These are phyloP conservation scores for Ophiostoma ips DNA, from an alignment of 2,329 filamentous ascomycete genomes.

Conservation along the genomic window DNA sequence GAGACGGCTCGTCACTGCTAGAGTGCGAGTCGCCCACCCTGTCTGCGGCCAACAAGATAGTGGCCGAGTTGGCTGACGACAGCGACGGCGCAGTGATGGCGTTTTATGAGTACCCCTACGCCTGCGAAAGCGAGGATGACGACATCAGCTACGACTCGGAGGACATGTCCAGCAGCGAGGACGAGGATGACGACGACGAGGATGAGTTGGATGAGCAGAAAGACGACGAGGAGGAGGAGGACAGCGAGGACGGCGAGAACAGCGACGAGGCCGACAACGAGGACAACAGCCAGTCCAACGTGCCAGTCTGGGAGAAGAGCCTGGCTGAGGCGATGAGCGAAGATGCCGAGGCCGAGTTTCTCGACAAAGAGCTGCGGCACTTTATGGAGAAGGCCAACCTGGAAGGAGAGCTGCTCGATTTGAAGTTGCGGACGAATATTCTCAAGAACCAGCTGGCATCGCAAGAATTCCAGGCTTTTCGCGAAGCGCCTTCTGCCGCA, in stretches of 20 bases:
- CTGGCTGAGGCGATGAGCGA: not conserved
- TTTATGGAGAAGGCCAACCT: not conserved
- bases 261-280: not conserved
- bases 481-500: too few species aligned
- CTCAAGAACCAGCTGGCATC: too few species aligned
- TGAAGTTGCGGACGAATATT: not conserved
- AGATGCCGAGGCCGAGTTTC: not conserved
- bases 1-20: not conserved
- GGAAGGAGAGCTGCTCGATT: not conserved
- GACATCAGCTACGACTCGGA: not conserved
- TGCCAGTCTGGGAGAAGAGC: not conserved
- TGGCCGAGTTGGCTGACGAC: not conserved
- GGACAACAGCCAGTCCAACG: not conserved
- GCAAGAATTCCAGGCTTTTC: too few species aligned
- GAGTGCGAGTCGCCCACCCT: not conserved
- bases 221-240: not conserved
- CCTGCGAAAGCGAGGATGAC: not conserved
- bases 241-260: constrained; percentile 1
- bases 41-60: not conserved
- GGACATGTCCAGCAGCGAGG: not conserved
- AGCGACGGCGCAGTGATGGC: not conserved
- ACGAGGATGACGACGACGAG: not conserved
- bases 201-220: not conserved
- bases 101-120: not conserved
- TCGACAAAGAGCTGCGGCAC: not conserved